Conservation (phyloP, 768 basidiomycete genomes). For the Calocybe indica region DNA sequence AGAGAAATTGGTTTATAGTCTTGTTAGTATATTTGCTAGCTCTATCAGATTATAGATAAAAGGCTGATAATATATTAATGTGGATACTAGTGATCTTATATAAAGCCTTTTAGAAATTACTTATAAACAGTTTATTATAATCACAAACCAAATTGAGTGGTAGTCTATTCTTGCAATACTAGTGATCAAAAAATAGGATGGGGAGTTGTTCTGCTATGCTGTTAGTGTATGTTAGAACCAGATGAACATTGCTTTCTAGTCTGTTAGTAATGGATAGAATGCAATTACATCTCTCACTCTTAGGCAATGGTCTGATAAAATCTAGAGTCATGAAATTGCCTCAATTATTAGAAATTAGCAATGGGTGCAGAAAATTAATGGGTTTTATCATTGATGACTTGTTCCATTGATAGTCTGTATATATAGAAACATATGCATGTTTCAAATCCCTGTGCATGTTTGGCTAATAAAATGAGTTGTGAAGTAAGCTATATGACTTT, state of each 20-base stretch:
- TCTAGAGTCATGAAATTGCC: conserved; percentile 18
- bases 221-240: conserved; percentile 6
- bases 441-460: too few species aligned
- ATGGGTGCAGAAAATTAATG: conserved; percentile 16
- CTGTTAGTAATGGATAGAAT: conserved; percentile 20
- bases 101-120: conserved; percentile 3
- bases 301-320: conserved; percentile 25
- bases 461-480: too few species aligned
- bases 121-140: conserved; percentile 23
- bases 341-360: conserved; percentile 12
- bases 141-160: conserved; percentile 12
- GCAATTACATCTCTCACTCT: conserved; percentile 17
- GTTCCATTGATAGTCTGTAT: conserved; percentile 27
- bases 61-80: conserved; percentile 25
- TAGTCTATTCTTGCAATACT: conserved; percentile 25
- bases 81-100: neutral
- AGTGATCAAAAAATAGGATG: conserved; percentile 14
- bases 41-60: conserved; percentile 32
- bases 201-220: conserved; percentile 14
- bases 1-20: conserved; percentile 20
- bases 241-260: too few species aligned
- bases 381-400: conserved; percentile 15
- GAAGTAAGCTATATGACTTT: too few species aligned
- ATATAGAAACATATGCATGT: too few species aligned
- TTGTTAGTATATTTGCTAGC: conserved; percentile 25